These are phyloP conservation scores for Santalum album DNA, from an alignment of 164 flowering plant species.

Conservation along the genomic window DNA sequence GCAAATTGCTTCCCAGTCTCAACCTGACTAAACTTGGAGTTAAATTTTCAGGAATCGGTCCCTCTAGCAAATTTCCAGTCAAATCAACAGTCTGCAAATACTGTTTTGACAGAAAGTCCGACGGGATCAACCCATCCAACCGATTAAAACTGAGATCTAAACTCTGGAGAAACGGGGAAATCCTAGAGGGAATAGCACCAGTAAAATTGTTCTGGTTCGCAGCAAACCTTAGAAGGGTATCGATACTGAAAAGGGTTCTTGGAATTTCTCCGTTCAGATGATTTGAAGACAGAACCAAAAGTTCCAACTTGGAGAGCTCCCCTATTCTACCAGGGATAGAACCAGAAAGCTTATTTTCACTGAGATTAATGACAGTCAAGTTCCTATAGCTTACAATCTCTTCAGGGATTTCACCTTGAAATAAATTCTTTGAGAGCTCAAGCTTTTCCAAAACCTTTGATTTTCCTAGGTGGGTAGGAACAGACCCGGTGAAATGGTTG, in stretches of 20 bases:
- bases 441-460: conserved; percentile 31
- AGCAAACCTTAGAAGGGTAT: conserved; percentile 40
- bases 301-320: conserved; percentile 33
- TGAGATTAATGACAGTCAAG: conserved; percentile 48
- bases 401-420: conserved; percentile 30
- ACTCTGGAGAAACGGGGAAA: conserved; percentile 21
- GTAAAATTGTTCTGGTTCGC: conserved; percentile 44
- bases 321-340: conserved; percentile 31
- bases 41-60: conserved; percentile 33
- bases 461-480: conserved; percentile 36
- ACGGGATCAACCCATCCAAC: conserved; percentile 42
- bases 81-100: conserved; percentile 45
- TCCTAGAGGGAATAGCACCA: conserved; percentile 41
- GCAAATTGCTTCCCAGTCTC: conserved; percentile 46
- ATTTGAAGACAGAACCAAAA: conserved; percentile 45
- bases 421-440: conserved; percentile 21
- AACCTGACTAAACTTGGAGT: conserved; percentile 40
- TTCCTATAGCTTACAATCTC: conserved; percentile 22
- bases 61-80: conserved; percentile 36
- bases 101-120: conserved; percentile 28
- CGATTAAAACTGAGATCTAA: conserved; percentile 61
- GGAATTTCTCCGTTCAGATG: conserved; percentile 45
- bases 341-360: conserved; percentile 34
- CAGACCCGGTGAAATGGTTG: conserved; percentile 25
- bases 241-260: conserved; percentile 19